These are phyloP conservation scores for Anacardium occidentale DNA, from an alignment of 345 rosid species.

Conservation along the genomic window DNA sequence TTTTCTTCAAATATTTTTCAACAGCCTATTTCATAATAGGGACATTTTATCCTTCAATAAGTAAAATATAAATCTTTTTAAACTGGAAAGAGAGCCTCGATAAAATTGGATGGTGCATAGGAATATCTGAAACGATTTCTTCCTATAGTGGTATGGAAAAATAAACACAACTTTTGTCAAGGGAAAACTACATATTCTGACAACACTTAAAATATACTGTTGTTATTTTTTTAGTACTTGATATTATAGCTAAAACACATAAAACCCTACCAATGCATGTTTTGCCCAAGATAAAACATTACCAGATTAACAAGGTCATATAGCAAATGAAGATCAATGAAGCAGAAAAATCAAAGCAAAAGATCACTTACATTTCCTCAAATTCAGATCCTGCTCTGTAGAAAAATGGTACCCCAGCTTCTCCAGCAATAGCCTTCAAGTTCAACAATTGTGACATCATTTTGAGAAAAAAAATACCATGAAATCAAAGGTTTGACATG, in stretches of 20 bases:
- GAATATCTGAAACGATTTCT: not conserved
- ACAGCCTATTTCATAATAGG: not conserved
- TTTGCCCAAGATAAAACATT: too few species aligned
- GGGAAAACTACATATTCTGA: not conserved
- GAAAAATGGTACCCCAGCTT: slow-evolving; percentile 99
- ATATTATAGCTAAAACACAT: not conserved
- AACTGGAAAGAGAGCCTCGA: not conserved
- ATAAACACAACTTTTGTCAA: too few species aligned
- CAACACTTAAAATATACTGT: not conserved
- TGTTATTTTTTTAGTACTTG: not conserved
- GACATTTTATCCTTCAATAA: not conserved
- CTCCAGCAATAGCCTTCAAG: slow-evolving; percentile 97
- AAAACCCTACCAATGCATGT: not conserved
- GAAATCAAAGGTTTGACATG: not conserved
- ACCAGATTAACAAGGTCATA: not conserved
- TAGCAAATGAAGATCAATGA: not conserved
- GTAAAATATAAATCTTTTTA: too few species aligned
- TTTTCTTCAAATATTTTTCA: too few species aligned
- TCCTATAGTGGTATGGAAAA: not conserved
- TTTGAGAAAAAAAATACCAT: slow-evolving; percentile 11
- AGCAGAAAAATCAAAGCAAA: not conserved
- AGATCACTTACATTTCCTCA: slow-evolving; percentile 89
- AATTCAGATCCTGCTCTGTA: slow-evolving; percentile 99
- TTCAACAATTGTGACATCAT: slow-evolving; percentile 21
- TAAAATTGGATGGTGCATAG: not conserved